Conservation (phyloP, 768 basidiomycete genomes). For the Trametes elegans region DNA sequence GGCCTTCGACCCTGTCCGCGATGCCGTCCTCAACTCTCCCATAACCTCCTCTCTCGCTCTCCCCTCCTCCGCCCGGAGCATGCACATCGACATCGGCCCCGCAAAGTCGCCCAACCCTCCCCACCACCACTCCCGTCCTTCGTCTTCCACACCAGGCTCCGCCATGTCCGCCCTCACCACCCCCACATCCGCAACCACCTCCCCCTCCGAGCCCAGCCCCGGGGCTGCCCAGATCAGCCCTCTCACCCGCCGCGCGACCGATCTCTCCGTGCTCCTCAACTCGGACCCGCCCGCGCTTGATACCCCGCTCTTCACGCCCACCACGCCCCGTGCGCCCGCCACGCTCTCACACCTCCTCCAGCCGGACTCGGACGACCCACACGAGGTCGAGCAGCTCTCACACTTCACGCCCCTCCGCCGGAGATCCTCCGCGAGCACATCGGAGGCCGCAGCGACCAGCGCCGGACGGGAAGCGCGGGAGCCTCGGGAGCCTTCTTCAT, state of each 20-base stretch:
- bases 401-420: constrained; percentile 28
- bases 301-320: constrained; percentile 43
- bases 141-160: constrained; percentile 31
- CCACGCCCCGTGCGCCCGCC: constrained; percentile 28
- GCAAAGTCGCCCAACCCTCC: neutral
- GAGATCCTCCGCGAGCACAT: constrained; percentile 23
- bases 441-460: neutral
- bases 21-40: constrained; percentile 81
- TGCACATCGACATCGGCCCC: constrained; percentile 22
- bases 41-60: constrained; percentile 46
- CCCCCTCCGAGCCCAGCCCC: constrained; percentile 32
- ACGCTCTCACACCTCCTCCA: constrained; percentile 41
- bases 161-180: constrained; percentile 19
- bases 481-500: constrained; percentile 21
- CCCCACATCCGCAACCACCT: constrained; percentile 15
- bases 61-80: constrained; percentile 23
- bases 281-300: constrained; percentile 44
- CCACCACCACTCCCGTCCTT: constrained; percentile 24
- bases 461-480: constrained; percentile 9
- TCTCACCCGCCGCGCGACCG: constrained; percentile 62
- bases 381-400: constrained; percentile 30
- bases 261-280: constrained; percentile 77
- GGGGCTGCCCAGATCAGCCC: constrained; percentile 42
- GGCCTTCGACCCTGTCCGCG: constrained; percentile 83
- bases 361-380: constrained; percentile 21